These are phyloP conservation scores for Lasiosphaeris hirsuta DNA, from an alignment of 495 filamentous ascomycete genomes.

Conservation along the genomic window DNA sequence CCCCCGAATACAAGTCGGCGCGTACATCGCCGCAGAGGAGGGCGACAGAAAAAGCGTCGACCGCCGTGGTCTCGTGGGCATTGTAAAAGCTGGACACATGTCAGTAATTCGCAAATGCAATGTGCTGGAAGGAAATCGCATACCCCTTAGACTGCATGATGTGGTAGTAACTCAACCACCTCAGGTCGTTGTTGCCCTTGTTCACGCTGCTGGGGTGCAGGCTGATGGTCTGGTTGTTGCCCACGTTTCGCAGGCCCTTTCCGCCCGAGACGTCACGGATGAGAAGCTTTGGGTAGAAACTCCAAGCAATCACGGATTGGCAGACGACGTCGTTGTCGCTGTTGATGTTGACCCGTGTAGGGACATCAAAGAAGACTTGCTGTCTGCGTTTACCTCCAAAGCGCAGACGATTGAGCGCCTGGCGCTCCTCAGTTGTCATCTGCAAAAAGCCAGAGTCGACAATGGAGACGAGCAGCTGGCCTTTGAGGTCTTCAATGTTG, in stretches of 20 bases:
- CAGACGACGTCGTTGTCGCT: slow-evolving; percentile 73
- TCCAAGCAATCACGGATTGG: slow-evolving; percentile 79
- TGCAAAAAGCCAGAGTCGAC: slow-evolving; percentile 77
- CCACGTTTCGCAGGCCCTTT: slow-evolving; percentile 84
- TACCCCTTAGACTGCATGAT: slow-evolving; percentile 89
- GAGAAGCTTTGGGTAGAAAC: slow-evolving; percentile 92
- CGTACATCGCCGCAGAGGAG: slow-evolving; percentile 84
- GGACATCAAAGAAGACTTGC: slow-evolving; percentile 75
- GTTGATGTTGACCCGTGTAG: slow-evolving; percentile 66
- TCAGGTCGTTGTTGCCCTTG: slow-evolving; percentile 61
- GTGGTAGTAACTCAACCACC: slow-evolving; percentile 88
- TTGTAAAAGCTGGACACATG: slow-evolving; percentile 59
- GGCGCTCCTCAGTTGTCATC: slow-evolving; percentile 65
- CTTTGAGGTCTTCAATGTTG: slow-evolving; percentile 92
- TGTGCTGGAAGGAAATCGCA: slow-evolving; percentile 15
- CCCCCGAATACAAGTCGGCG: slow-evolving; percentile 82
- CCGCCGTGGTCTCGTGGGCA: slow-evolving; percentile 83
- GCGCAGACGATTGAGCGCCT: slow-evolving; percentile 56
- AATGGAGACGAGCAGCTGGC: slow-evolving; percentile 76
- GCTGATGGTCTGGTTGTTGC: slow-evolving; percentile 83
- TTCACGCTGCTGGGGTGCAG: slow-evolving; percentile 86
- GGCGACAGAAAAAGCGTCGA: slow-evolving; percentile 75
- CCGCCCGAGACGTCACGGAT: slow-evolving; percentile 61
- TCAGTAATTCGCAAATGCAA: not conserved
- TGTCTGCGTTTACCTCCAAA: slow-evolving; percentile 50